Conservation (phyloP, 768 basidiomycete species). For the Naganishia friedmannii region DNA sequence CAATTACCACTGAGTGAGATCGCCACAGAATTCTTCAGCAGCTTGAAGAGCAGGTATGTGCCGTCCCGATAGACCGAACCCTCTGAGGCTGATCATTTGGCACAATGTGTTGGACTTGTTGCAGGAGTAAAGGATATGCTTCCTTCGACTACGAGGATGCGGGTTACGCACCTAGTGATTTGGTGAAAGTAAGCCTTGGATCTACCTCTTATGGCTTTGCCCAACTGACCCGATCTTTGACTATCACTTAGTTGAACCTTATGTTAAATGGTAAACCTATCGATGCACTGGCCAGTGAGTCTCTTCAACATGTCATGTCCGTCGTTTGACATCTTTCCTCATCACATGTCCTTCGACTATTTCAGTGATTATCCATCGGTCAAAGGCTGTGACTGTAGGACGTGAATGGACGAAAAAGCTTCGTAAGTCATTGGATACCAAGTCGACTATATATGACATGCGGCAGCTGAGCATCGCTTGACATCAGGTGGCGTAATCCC, state of each 20-base stretch:
- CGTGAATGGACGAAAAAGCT: slow-evolving; percentile 87
- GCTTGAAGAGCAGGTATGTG: slow-evolving; percentile 71
- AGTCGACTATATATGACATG: no score
- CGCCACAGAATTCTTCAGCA: slow-evolving; percentile 91
- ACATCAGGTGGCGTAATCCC: slow-evolving; percentile 74
- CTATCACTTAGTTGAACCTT: slow-evolving; percentile 70
- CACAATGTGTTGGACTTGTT: not conserved
- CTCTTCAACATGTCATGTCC: not conserved
- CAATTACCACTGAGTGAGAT: slow-evolving; percentile 85
- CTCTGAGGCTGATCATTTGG: slow-evolving; percentile 60
- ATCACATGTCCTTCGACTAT: not conserved
- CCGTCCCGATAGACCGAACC: slow-evolving; percentile 85
- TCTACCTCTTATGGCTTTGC: not conserved
- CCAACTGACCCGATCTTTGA: slow-evolving; percentile 13
- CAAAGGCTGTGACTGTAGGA: slow-evolving; percentile 70
- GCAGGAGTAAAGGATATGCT: slow-evolving; percentile 45
- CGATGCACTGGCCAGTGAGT: slow-evolving; percentile 72
- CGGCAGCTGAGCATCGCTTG: not conserved
- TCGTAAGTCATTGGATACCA: slow-evolving; percentile 58
- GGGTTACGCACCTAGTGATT: slow-evolving; percentile 75
- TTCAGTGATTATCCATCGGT: slow-evolving; percentile 76
- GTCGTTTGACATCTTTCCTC: not conserved
- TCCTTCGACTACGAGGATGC: slow-evolving; percentile 81
- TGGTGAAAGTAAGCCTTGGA: slow-evolving; percentile 66
- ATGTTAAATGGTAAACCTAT: slow-evolving; percentile 83